phyloP scores from a whole-genome alignment of 345 rosid species.

The Euphorbia peplus region DNA sequence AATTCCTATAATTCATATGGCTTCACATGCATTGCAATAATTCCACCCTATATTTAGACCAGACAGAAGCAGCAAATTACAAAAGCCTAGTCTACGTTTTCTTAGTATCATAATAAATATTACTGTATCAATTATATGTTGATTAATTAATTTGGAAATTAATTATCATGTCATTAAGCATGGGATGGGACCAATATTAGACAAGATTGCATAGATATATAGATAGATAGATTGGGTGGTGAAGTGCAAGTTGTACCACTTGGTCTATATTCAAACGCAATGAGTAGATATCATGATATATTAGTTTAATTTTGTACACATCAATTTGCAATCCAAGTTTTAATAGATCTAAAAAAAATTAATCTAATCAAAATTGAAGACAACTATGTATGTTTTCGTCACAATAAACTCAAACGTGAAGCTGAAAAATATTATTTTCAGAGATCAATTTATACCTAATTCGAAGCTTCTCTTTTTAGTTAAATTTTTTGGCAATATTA shows the following conservation, averaged over 20 bases:
- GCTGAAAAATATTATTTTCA: no score
- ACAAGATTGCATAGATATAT: background rate
- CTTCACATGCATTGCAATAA: constrained; percentile 4
- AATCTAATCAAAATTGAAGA: background rate
- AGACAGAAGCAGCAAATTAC: background rate
- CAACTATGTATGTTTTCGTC: background rate
- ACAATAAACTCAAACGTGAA: background rate
- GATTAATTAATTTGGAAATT: no score
- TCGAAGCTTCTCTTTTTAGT: background rate
- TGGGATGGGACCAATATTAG: constrained; percentile 11
- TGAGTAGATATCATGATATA: background rate
- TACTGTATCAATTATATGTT: no score
- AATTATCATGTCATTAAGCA: no score
- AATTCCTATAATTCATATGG: background rate
- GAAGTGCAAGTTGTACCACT: constrained; percentile 16
- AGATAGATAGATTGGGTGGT: background rate
- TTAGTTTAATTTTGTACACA: background rate
- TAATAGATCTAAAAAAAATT: background rate
- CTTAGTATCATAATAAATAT: background rate
- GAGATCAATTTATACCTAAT: background rate
- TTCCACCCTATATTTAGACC: background rate
- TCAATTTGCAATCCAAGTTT: background rate
- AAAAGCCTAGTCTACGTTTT: background rate
- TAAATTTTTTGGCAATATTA: background rate
- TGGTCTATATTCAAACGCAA: background rate